A percentile compares a stretch with the other conserved stretches of the same genome.
These are phyloP conservation scores for Apiotrichum domesticum DNA, from an alignment of 1,284 basidiomycete genomes.

Conservation along the genomic window DNA sequence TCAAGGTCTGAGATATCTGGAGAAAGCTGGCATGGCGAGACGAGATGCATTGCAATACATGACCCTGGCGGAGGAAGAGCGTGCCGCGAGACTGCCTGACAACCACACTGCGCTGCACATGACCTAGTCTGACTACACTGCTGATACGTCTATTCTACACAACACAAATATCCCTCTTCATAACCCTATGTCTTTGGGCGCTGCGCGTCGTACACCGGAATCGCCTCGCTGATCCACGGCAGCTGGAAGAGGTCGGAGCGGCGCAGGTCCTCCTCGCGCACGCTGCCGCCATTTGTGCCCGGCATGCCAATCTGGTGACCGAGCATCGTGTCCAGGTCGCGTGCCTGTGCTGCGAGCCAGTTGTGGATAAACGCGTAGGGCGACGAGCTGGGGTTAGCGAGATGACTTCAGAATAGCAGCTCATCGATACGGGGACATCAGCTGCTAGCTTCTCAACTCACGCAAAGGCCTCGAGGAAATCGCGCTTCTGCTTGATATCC, in stretches of 20 bases:
- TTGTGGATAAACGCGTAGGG: slow-evolving; percentile 67
- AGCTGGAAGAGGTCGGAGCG: slow-evolving; percentile 82
- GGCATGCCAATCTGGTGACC: slow-evolving; percentile 67
- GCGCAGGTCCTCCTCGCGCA: slow-evolving; percentile 78
- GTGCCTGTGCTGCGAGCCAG: slow-evolving; percentile 84
- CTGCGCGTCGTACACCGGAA: slow-evolving; percentile 42
- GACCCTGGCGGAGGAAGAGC: background rate
- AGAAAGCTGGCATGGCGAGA: background rate
- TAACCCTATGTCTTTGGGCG: slow-evolving; percentile 6
- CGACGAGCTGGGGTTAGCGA: slow-evolving; percentile 20
- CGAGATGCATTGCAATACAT: slow-evolving; percentile 6
- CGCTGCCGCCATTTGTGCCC: slow-evolving; percentile 46
- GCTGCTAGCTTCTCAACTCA: slow-evolving; percentile 15
- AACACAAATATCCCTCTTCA: background rate
- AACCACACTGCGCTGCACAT: too few relatives aligned
- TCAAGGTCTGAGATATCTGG: slow-evolving; percentile 16
- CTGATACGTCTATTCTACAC: background rate
- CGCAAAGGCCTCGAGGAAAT: slow-evolving; percentile 79
- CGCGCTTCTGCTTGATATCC: slow-evolving; percentile 76
- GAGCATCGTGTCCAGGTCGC: slow-evolving; percentile 82
- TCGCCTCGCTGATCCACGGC: slow-evolving; percentile 63
- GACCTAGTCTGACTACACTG: background rate
- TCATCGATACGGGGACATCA: too few relatives aligned
- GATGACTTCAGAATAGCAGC: too few relatives aligned
- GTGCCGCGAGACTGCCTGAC: too few relatives aligned